These are phyloP conservation scores for Lactarius psammicola DNA, from an alignment of 768 basidiomycete species.

Conservation along the genomic window DNA sequence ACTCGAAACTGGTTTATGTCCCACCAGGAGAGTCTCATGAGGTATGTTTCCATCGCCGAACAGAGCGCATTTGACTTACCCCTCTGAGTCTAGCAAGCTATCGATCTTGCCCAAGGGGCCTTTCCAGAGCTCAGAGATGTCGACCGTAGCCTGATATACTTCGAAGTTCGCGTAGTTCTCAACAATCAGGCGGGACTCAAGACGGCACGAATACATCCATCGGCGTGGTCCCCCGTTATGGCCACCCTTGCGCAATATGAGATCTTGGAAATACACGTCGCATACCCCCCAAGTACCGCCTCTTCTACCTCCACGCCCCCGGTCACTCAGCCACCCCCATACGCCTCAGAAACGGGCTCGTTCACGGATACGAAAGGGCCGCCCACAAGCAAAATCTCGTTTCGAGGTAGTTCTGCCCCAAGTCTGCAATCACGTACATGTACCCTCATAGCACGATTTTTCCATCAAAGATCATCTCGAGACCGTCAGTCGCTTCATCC, in stretches of 20 bases:
- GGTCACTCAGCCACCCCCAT: constrained; percentile 20
- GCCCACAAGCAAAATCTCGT: neutral
- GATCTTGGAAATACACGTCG: constrained; percentile 33
- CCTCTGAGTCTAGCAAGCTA: constrained; percentile 27
- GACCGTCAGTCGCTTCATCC: neutral
- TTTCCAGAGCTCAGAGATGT: constrained; percentile 30
- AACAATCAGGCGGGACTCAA: constrained; percentile 16
- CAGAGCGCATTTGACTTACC: neutral
- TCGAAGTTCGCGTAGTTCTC: constrained; percentile 32
- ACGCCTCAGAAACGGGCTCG: neutral
- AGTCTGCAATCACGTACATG: neutral
- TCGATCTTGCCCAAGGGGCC: constrained; percentile 27
- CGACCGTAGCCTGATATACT: constrained; percentile 26
- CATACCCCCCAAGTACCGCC: neutral
- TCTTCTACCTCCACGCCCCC: constrained; percentile 6
- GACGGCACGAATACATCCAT: constrained; percentile 31
- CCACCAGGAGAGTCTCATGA: constrained; percentile 30
- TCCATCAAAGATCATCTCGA: constrained; percentile 10
- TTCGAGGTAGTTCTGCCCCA: neutral
- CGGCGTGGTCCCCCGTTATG: constrained; percentile 32
- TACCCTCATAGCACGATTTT: constrained; percentile 4
- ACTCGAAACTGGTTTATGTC: constrained; percentile 34
- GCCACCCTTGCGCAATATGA: constrained; percentile 31
- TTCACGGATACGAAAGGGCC: neutral
- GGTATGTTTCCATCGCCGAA: constrained; percentile 10